Base-by-base conservation (phyloP, 257 asterid genomes). In the Nicotiana paniculata region DNA sequence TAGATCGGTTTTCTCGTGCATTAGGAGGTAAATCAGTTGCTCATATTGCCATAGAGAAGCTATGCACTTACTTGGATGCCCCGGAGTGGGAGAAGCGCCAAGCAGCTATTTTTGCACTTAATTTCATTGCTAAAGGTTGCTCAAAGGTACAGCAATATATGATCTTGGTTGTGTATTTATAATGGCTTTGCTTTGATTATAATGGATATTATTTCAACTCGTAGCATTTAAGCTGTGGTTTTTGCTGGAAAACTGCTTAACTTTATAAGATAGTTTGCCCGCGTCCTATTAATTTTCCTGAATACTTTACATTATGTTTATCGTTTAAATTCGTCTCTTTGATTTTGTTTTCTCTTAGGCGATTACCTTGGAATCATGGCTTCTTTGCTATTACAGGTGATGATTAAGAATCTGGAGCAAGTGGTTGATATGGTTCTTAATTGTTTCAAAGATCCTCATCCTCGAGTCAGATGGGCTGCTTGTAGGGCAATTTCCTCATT, bases 381-480 rank as follows among this genome's bases (percentile, higher is more conserved):
- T 66, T n/a, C 68, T 26, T 77, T 84, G 12, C 58, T 77, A 0
- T 59, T 86, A 6, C 77, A 96, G 98, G 98, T 96, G 84, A 96
- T 96, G 98, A 84, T 86, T 83, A 96, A 88, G 85, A 91, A 88
- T 86, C 88, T 96, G 87, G 95, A 91, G 84, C 97, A 92, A 87
- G 91, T 93, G 80, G 92, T 96, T 77, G 88, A 81, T 85, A 96
- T 96, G 99, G 97, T 93, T 81, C 84, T 96, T 88, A 91, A 87
- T 85, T 93, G 97, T 62, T 93, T 96, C 86, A 94, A 93, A 90
- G 93, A 93, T 85, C 97, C 97, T 81, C 99, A 96, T 81, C 97
- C 99, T 30, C 97, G 99, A 32, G 99, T 91, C 77, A 89, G 97
- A 77, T 96, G 97, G 97, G 97, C 98, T 16, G 99, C 99, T 64